These are phyloP conservation scores for Papiliotrema nemorosa DNA, from an alignment of 1,284 basidiomycete genomes.

Conservation along the genomic window DNA sequence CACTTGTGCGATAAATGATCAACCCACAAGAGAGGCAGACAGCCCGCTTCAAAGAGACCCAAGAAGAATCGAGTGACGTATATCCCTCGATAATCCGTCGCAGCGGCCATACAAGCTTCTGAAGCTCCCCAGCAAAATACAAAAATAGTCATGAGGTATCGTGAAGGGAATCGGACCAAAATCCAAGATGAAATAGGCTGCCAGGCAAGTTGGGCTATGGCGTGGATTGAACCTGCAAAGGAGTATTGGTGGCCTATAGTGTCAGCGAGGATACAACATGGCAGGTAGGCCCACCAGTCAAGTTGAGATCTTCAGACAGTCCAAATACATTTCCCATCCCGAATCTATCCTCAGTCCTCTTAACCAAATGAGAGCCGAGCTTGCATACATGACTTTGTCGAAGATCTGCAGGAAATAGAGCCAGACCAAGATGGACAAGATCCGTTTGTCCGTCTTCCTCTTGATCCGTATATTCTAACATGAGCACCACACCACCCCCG, in stretches of 20 bases:
- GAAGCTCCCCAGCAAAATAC: slow-evolving; percentile 27
- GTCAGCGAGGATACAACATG: background rate
- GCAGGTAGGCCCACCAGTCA: slow-evolving; percentile 3
- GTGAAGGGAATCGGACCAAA: slow-evolving; percentile 29
- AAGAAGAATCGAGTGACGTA: slow-evolving; percentile 33
- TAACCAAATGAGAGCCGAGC: too few relatives aligned
- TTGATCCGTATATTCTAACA: background rate
- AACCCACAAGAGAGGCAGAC: slow-evolving; percentile 26
- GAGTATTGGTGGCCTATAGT: slow-evolving; percentile 13
- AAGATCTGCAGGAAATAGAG: slow-evolving; percentile 4
- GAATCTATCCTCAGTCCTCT: too few relatives aligned
- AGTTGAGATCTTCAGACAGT: slow-evolving; percentile 16
- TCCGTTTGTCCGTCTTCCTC: background rate
- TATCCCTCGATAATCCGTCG: slow-evolving; percentile 11
- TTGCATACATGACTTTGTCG: slow-evolving; percentile 9
- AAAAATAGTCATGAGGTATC: slow-evolving; percentile 28
- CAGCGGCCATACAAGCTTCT: slow-evolving; percentile 13
- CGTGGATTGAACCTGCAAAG: slow-evolving; percentile 17
- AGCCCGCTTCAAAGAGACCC: slow-evolving; percentile 35
- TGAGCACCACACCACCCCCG: background rate
- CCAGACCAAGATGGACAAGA: background rate
- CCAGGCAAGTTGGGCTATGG: slow-evolving; percentile 23
- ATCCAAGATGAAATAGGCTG: slow-evolving; percentile 27
- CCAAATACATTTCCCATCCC: slow-evolving; percentile 28
- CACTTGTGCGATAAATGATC: too few relatives aligned